phyloP scores from a whole-genome alignment of 306 rosid genomes.

The Rosa persica region DNA sequence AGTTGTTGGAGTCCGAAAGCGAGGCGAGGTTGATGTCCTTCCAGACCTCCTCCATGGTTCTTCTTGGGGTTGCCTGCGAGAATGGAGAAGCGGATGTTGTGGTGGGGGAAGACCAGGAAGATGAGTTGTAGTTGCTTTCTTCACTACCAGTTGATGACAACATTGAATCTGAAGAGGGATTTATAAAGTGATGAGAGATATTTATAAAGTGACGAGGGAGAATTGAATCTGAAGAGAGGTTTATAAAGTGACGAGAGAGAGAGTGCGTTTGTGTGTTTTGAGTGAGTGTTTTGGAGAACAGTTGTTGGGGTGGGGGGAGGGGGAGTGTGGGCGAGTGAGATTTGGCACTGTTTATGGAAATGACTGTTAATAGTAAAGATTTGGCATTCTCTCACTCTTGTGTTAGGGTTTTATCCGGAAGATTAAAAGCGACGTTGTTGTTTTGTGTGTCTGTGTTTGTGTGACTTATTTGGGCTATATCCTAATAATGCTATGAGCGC shows the following conservation, averaged over 20 bases:
- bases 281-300: background rate
- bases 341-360: background rate
- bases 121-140: conserved; percentile 10
- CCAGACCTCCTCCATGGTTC: conserved; percentile 76
- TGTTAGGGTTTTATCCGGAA: background rate
- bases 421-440: background rate
- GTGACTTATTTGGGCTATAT: too few species aligned
- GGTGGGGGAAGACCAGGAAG: background rate
- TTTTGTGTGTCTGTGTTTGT: background rate
- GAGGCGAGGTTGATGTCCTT: conserved; percentile 58
- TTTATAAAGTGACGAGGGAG: background rate
- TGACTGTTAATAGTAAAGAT: background rate
- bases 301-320: background rate
- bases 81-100: background rate
- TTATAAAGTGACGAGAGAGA: background rate
- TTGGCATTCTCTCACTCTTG: background rate
- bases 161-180: conserved; percentile 12
- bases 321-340: background rate
- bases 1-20: conserved; percentile 15
- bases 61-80: background rate
- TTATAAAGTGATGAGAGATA: too few species aligned
- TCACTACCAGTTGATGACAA: conserved; percentile 9
- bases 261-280: background rate
- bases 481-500: too few species aligned
- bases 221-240: background rate